Base-by-base conservation (phyloP, 108 stramenopile genomes). In the Stephanodiscus triporus region DNA sequence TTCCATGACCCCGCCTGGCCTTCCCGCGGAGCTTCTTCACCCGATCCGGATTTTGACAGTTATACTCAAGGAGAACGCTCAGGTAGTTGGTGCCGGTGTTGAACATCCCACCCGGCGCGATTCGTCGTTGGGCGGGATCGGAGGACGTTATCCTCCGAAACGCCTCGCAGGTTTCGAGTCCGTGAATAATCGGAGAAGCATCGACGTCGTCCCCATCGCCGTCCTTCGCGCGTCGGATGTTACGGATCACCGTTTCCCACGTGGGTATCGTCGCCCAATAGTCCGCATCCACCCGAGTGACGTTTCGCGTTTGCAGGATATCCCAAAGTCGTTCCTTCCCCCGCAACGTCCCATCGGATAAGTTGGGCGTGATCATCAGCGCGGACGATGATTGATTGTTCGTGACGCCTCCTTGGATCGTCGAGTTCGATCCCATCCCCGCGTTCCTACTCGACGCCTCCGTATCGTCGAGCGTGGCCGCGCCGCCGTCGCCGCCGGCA, bases 41-140 rank as follows among this genome's bases (percentile, higher is more conserved):
- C 20, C 74, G 70, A 73, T 79, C 70, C 0, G 77, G 84, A 54
- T 77, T 77, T n/a, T 69, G 55, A 66, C 92, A 96, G 76, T 94
- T 94, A 42, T 67, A 64, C 20, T 85, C 68, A 11, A 94, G 38
- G 29, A 91, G 51, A 11, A 86, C 77, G n/a, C 66, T 66, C 19
- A 96, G 53, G 10, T 91, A 65, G 63, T 96, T 96, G 55, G 95
- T 96, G 5, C 95, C 95, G 1, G 95, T 91, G 66, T 92, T 93
- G 82, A 96, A 96, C 34, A 93, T 54, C 13, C 94, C 93, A 0
- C 88, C 87, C 0, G 77, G 81, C 6, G 73, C 77, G n/a, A 78
- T 68, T 2, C 77, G 66, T 30, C 78, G 66, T 40, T 82, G 56
- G n/a, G 66, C 63, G 32, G 81, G 81, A 43, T 72, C 67, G 27